Evolutionary conservation across 345 rosid species (phyloP).

Genomic region (Boechera divaricarpa): DNA sequence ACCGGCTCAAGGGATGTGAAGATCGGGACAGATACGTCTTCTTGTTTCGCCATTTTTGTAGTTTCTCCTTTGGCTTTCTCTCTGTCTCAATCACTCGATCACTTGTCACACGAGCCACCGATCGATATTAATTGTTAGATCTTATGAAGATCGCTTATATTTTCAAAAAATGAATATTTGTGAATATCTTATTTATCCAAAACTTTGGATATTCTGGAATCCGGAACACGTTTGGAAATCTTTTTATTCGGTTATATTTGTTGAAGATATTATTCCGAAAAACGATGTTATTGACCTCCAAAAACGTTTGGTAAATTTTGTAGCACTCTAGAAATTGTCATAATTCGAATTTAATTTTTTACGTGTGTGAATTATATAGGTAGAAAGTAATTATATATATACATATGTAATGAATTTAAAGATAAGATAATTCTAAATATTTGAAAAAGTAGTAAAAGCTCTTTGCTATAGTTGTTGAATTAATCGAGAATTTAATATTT

Average conservation of each 20-base stretch:
- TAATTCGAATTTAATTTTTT: neutral
- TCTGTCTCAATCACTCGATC: neutral
- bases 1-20: constrained; percentile 68
- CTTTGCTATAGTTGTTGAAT: neutral
- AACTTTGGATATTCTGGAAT: neutral
- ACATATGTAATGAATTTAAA: no score
- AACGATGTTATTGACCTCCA: neutral
- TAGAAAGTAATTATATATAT: no score
- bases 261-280: neutral
- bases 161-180: neutral
- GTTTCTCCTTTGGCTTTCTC: neutral
- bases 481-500: no score
- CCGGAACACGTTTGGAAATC: neutral
- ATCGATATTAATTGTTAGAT: neutral
- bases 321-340: neutral
- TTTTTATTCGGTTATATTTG: neutral
- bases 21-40: constrained; percentile 67
- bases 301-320: neutral
- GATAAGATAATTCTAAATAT: neutral
- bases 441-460: no score
- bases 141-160: neutral
- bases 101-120: neutral
- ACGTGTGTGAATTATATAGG: neutral
- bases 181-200: constrained; percentile 10
- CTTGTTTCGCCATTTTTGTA: constrained; percentile 69